phyloP scores from a whole-genome alignment of 2,329 filamentous ascomycete genomes.

The Colletotrichum camelliae region DNA sequence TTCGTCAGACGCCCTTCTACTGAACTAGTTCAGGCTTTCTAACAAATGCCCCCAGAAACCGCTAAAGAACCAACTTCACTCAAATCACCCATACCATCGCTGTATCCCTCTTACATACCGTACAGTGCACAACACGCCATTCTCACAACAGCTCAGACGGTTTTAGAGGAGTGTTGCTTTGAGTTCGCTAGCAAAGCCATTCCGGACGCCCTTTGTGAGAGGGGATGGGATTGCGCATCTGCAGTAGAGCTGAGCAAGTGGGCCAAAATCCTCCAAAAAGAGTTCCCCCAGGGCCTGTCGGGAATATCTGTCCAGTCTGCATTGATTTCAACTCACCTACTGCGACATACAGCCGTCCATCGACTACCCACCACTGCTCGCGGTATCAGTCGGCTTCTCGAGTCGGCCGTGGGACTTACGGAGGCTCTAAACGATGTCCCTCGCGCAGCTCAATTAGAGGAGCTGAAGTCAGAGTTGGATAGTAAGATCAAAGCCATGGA shows the following conservation, averaged over 20 bases:
- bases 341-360: constrained; percentile 39
- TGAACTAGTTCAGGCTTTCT: neutral
- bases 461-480: constrained; percentile 31
- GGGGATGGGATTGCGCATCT: constrained; percentile 36
- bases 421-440: constrained; percentile 30
- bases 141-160: constrained; percentile 36
- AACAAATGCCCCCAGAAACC: neutral
- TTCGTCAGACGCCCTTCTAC: neutral
- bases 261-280: constrained; percentile 29
- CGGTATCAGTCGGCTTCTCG: constrained; percentile 30
- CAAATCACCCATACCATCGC: constrained; percentile 19
- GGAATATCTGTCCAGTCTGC: constrained; percentile 14
- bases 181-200: constrained; percentile 38
- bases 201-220: constrained; percentile 30
- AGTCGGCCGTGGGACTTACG: constrained; percentile 32
- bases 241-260: constrained; percentile 42
- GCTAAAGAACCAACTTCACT: neutral
- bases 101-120: constrained; percentile 36
- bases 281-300: constrained; percentile 13
- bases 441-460: constrained; percentile 31
- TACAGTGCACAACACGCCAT: constrained; percentile 41
- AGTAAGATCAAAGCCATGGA: constrained; percentile 35
- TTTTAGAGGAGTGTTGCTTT: constrained; percentile 45
- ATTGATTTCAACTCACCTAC: neutral
- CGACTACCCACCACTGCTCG: constrained; percentile 30